phyloP scores from a whole-genome alignment of 2,329 filamentous ascomycete species.

The Aspergillus unguis region DNA sequence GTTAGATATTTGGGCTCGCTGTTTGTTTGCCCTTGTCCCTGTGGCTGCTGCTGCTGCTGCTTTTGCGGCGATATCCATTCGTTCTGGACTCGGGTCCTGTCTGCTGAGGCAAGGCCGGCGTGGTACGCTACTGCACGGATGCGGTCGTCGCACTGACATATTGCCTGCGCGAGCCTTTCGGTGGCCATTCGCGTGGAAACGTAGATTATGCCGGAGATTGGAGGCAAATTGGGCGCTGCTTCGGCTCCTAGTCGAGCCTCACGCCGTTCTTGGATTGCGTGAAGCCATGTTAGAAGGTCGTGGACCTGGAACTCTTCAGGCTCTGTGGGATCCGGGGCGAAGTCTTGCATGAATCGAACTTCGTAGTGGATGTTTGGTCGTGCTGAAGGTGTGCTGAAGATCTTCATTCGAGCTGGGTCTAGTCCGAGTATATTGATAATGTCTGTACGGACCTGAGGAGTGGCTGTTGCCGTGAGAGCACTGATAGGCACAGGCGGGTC shows the following conservation, averaged over 20 bases:
- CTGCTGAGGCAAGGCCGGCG: slow-evolving; percentile 67
- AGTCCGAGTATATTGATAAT: slow-evolving; percentile 73
- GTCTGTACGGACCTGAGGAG: slow-evolving; percentile 73
- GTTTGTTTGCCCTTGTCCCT: slow-evolving; percentile 1
- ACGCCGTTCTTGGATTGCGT: slow-evolving; percentile 67
- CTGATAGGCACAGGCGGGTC: slow-evolving; percentile 87
- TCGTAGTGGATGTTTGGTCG: slow-evolving; percentile 88
- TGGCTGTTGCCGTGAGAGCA: slow-evolving; percentile 89
- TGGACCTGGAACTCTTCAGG: slow-evolving; percentile 64
- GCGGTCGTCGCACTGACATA: slow-evolving; percentile 30
- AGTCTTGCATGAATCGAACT: slow-evolving; percentile 59
- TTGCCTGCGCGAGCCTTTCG: slow-evolving; percentile 37
- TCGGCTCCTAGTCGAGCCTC: slow-evolving; percentile 46
- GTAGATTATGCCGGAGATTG: slow-evolving; percentile 49
- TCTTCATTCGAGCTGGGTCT: slow-evolving; percentile 60
- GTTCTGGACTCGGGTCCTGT: slow-evolving; percentile 56
- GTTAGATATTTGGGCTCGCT: slow-evolving; percentile 46
- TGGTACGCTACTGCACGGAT: slow-evolving; percentile 48
- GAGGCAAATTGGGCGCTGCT: slow-evolving; percentile 23
- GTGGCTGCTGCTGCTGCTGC: slow-evolving; percentile 5
- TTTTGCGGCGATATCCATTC: slow-evolving; percentile 37
- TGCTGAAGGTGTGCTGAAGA: slow-evolving; percentile 79
- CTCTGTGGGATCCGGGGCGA: slow-evolving; percentile 26
- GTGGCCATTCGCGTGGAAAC: slow-evolving; percentile 42
- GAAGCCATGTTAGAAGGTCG: slow-evolving; percentile 75